These are phyloP conservation scores for Camellia oleifera DNA, from an alignment of 179 eudicot genomes.

Conservation along the genomic window DNA sequence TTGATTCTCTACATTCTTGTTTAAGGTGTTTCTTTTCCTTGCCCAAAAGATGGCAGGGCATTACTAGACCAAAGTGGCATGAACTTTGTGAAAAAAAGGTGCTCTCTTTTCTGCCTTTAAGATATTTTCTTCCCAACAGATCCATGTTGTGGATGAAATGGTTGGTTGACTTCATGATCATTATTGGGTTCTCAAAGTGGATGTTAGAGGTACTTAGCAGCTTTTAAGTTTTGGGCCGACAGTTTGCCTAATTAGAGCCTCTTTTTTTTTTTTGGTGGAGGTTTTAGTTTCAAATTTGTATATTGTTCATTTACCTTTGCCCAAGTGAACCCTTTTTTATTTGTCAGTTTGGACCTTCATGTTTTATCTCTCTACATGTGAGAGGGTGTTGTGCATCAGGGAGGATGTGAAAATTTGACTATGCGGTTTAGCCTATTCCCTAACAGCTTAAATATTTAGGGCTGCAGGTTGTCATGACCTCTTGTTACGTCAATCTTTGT, in stretches of 20 bases:
- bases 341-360: neutral
- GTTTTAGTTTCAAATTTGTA: neutral
- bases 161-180: slow-evolving; percentile 1
- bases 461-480: neutral
- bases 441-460: neutral
- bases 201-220: slow-evolving; percentile 1
- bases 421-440: neutral
- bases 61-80: neutral
- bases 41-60: neutral
- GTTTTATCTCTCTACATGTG: neutral
- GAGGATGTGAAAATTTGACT: neutral
- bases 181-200: neutral
- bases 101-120: neutral
- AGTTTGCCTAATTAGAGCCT: neutral
- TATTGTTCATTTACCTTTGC: too few relatives aligned
- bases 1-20: neutral
- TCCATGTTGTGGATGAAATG: neutral
- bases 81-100: neutral
- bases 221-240: neutral
- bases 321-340: neutral
- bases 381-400: slow-evolving; percentile 1
- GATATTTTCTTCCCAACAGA: neutral
- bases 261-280: neutral
- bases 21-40: neutral
- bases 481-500: neutral